Evolutionary conservation across 257 asterid species (phyloP).

Genomic region (Orobanche coerulescens): DNA sequence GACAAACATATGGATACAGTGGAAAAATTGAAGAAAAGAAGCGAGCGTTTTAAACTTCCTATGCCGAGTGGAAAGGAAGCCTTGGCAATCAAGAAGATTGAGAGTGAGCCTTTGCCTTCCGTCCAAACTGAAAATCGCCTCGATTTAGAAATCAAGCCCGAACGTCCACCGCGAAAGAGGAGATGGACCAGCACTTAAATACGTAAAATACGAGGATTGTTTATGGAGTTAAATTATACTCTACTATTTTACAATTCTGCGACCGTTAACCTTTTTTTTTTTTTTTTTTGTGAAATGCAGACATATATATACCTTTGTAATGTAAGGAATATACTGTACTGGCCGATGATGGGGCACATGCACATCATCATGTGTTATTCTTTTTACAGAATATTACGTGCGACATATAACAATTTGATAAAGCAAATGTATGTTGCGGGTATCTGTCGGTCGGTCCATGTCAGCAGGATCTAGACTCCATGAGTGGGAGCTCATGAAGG

Average conservation of each 20-base stretch:
- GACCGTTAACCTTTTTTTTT: background rate
- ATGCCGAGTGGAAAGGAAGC: constrained; percentile 80
- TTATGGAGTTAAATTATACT: background rate
- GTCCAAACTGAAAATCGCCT: background rate
- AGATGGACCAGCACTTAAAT: background rate
- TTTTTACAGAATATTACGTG: too few species aligned
- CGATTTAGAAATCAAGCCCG: background rate
- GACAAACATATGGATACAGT: constrained; percentile 87
- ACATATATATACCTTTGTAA: background rate
- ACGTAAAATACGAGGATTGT: background rate
- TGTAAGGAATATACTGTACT: background rate
- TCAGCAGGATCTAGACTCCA: too few species aligned
- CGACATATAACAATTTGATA: too few species aligned
- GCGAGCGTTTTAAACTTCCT: constrained; percentile 95
- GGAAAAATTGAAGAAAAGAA: constrained; percentile 82
- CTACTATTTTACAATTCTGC: background rate
- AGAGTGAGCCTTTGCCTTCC: constrained; percentile 32
- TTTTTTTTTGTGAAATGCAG: background rate
- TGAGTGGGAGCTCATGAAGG: too few species aligned
- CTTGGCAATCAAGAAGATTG: constrained; percentile 39
- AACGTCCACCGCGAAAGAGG: background rate
- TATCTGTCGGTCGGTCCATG: too few species aligned
- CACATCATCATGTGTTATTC: background rate
- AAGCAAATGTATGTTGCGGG: too few species aligned
- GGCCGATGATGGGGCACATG: background rate